Conservation (phyloP, 2,329 filamentous ascomycete genomes). For the Raffaelea ambrosiae region DNA sequence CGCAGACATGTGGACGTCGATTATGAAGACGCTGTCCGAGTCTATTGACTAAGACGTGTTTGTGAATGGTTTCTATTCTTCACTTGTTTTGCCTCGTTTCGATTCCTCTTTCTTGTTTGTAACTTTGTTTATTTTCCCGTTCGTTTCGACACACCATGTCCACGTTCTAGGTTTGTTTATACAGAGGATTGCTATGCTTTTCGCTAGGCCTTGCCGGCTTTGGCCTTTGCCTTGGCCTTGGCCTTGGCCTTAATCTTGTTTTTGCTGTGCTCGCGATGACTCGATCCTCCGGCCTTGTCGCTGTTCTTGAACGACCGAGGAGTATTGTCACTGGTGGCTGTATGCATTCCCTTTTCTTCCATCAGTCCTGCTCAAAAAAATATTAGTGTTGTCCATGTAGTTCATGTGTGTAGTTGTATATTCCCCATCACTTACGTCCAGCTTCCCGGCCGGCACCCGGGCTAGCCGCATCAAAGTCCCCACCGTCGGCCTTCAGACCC, state of each 20-base stretch:
- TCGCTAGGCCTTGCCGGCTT: conserved; percentile 25
- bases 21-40: no score
- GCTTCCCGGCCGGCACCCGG: conserved; percentile 59
- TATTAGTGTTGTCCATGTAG: no score
- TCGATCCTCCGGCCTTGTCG: not conserved
- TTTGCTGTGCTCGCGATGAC: conserved; percentile 29
- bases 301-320: not conserved
- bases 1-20: no score
- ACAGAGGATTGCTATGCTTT: no score
- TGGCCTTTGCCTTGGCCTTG: conserved; percentile 59
- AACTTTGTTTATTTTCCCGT: no score
- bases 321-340: not conserved
- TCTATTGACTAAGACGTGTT: no score
- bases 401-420: no score
- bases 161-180: no score
- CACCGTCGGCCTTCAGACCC: conserved; percentile 55
- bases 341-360: not conserved
- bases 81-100: no score
- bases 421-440: conserved; percentile 48
- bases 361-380: not conserved
- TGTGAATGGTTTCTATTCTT: no score
- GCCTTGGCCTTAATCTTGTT: conserved; percentile 64
- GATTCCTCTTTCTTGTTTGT: no score
- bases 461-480: conserved; percentile 56
- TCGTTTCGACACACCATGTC: no score